A percentile compares a stretch with the other conserved stretches of the same genome.
Conservation (phyloP, 83 land plant species). For the Isoetes engelmannii region DNA sequence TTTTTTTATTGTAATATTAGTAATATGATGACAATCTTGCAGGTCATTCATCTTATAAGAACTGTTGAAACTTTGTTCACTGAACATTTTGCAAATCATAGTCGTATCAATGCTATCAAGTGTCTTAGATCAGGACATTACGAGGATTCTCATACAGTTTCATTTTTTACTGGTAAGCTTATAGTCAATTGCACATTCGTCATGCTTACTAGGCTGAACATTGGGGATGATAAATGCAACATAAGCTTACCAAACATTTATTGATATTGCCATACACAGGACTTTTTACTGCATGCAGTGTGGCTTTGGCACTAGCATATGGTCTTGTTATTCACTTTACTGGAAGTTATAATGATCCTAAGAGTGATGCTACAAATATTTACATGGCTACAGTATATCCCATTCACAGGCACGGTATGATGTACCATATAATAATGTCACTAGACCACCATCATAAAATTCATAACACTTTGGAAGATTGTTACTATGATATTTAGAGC, state of each 20-base stretch:
- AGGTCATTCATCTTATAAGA: not conserved
- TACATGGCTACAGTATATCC: slow-evolving; percentile 5
- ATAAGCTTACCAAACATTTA: not conserved
- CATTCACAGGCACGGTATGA: not conserved
- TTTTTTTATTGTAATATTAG: not conserved
- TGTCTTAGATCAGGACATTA: not conserved
- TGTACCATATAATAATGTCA: not conserved
- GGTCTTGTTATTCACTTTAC: not conserved
- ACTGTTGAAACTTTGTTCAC: slow-evolving; percentile 3
- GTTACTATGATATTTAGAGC: not conserved
- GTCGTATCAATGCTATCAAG: not conserved
- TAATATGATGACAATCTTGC: not conserved
- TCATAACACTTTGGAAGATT: not conserved
- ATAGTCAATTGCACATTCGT: not conserved
- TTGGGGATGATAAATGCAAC: not conserved
- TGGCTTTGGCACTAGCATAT: slow-evolving; percentile 2
- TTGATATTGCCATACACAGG: not conserved
- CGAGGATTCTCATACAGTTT: slow-evolving; percentile 1
- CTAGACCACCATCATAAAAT: too few relatives aligned
- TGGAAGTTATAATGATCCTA: not conserved
- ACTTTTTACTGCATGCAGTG: slow-evolving; percentile 2
- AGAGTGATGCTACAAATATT: not conserved
- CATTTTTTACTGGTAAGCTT: slow-evolving; percentile 1
- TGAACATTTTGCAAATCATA: slow-evolving; percentile 3
- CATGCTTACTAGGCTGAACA: not conserved